Conservation (phyloP, 2,329 filamentous ascomycete genomes). For the Colletotrichum sp. region DNA sequence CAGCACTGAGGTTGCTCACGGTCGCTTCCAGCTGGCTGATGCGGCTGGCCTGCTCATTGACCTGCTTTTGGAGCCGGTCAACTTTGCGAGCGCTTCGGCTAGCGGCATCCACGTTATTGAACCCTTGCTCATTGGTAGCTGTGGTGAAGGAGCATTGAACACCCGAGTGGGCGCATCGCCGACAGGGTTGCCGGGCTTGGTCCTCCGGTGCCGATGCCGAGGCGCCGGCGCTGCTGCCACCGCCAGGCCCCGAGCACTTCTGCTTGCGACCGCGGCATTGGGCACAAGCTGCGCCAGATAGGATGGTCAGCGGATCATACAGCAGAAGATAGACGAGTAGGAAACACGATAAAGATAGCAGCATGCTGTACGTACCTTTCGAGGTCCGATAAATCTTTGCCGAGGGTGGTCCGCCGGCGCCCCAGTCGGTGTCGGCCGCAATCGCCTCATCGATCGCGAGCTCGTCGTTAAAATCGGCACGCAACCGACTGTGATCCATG, state of each 20-base stretch:
- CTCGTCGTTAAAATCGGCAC: not conserved
- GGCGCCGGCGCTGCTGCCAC: not conserved
- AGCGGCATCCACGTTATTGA: not conserved
- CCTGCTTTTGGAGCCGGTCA: not conserved
- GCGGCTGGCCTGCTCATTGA: not conserved
- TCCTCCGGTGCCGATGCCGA: not conserved
- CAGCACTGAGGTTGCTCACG: not conserved
- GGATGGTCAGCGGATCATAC: not conserved
- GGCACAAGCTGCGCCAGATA: not conserved
- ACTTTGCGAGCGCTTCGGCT: not conserved
- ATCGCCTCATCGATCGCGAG: not conserved
- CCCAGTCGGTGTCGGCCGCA: not conserved
- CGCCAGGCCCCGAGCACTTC: not conserved
- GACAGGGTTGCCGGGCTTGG: not conserved
- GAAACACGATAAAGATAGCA: not conserved
- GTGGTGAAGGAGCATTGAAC: not conserved
- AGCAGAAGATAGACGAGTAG: not conserved
- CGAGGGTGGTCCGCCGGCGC: not conserved
- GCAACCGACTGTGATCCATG: not conserved
- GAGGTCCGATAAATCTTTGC: not conserved
- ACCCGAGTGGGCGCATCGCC: not conserved
- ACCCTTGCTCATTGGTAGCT: not conserved
- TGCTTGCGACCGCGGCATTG: not conserved
- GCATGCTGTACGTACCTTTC: not conserved
- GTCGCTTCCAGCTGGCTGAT: not conserved